Evolutionary conservation across 352 stramenopile species (phyloP).

Genomic region (Globisporangium orthogonon): DNA sequence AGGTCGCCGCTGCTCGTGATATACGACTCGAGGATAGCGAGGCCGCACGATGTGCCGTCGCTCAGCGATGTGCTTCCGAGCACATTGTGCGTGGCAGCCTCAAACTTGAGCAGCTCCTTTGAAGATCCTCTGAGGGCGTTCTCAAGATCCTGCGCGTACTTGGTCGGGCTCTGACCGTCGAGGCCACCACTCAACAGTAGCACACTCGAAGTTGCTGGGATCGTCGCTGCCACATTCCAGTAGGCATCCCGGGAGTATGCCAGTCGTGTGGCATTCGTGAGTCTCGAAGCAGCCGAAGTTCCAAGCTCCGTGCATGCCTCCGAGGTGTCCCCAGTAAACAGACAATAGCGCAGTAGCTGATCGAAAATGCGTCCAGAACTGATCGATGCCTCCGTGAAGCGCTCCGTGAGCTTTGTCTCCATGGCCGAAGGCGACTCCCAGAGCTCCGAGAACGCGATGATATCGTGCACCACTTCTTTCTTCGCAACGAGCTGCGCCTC

Average conservation of each 20-base stretch:
- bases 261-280: slow-evolving; percentile 15
- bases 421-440: slow-evolving; percentile 55
- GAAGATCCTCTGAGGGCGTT: slow-evolving; percentile 23
- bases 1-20: slow-evolving; percentile 37
- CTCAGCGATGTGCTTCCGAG: slow-evolving; percentile 23
- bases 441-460: slow-evolving; percentile 72
- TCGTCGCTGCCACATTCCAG: slow-evolving; percentile 22
- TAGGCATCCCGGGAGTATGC: slow-evolving; percentile 26
- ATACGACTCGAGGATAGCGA: slow-evolving; percentile 55
- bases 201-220: slow-evolving; percentile 33
- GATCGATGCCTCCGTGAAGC: slow-evolving; percentile 42
- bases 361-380: slow-evolving; percentile 35
- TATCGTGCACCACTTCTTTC: slow-evolving; percentile 40
- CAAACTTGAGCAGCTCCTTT: slow-evolving; percentile 45
- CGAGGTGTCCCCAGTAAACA: slow-evolving; percentile 42
- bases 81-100: slow-evolving; percentile 33
- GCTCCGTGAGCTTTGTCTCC: slow-evolving; percentile 27
- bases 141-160: slow-evolving; percentile 37
- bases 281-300: neutral
- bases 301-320: slow-evolving; percentile 25
- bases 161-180: slow-evolving; percentile 33
- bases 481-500: slow-evolving; percentile 3
- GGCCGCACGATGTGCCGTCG: slow-evolving; percentile 34
- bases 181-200: slow-evolving; percentile 45
- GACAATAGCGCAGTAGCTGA: slow-evolving; percentile 48